Base-by-base conservation (phyloP, 345 rosid species). In the Diplotaxis tenuifolia region DNA sequence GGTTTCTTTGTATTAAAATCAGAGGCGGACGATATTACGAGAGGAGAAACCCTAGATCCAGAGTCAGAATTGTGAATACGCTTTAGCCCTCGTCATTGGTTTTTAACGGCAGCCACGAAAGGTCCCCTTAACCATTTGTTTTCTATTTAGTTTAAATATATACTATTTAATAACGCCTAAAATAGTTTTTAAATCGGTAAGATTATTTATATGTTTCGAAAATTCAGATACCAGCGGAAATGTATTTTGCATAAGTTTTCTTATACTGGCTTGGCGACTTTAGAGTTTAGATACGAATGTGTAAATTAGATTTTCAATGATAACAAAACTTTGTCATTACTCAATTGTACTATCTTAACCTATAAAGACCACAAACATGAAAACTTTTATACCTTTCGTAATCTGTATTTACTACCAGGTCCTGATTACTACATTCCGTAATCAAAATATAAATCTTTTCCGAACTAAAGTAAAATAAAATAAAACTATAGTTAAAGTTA, bases 31-130 rank as follows among this genome's bases (percentile, higher is more conserved):
- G 3, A 3, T 23, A 23, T 27, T 27, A 6, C 11, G 45, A 25
- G 59, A 61, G 76, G 49, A 42, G 60, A 81, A 83, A 88, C 91
- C 93, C 89, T 86, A 84, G 85, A 83, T 83, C 86, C 85, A 71
- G 85, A 73, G 85, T 23, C 25, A 23, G 25, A n/a, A 81, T 23
- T 23, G 25, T 58, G 62, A 73, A 81, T 49, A 27, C 84, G 74
- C 47, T 62, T 72, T 38, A 71, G 55, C 25, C 6, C 65, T 19
- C 12, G 19, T 3, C 7, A 15, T 52, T 52, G 40, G 28, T 8
- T 76, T 38, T 75, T 69, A 42, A 62, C 38, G 64, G 62, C 52
- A n/a, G n/a, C n/a, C n/a, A n/a, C n/a, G 31, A 75, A 54, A 69
- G 32, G 42, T 23, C 54, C 56, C 56, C 54, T 62, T 70, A 16